phyloP scores from a whole-genome alignment of 306 rosid species.

The Cucumis hystrix region DNA sequence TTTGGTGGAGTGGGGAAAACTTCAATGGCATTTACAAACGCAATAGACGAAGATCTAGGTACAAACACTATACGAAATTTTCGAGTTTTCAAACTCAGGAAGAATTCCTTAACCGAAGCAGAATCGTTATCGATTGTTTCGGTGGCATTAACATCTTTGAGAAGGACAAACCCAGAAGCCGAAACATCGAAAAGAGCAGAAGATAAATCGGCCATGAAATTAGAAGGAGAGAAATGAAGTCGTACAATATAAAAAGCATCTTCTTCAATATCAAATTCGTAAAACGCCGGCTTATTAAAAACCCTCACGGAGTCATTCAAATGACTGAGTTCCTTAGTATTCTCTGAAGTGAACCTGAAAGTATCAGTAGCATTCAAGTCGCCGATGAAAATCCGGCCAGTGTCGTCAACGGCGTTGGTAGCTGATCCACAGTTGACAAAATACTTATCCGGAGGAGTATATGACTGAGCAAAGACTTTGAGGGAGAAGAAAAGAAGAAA shows the following conservation, averaged over 20 bases:
- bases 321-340: background rate
- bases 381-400: constrained; percentile 16
- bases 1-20: constrained; percentile 17
- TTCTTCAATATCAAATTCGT: constrained; percentile 9
- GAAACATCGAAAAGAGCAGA: constrained; percentile 26
- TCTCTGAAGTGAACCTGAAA: background rate
- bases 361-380: constrained; percentile 10
- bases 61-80: constrained; percentile 13
- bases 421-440: background rate
- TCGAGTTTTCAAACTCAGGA: background rate
- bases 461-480: background rate
- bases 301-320: constrained; percentile 19
- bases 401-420: background rate
- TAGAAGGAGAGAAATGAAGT: constrained; percentile 30
- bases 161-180: constrained; percentile 13
- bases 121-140: background rate
- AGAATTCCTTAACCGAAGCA: constrained; percentile 20
- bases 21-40: constrained; percentile 44
- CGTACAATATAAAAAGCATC: constrained; percentile 21
- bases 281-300: constrained; percentile 12
- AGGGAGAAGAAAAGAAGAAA: background rate
- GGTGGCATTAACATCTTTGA: constrained; percentile 18
- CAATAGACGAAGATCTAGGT: constrained; percentile 23
- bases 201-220: constrained; percentile 14
- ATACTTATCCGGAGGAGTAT: background rate